Evolutionary conservation across 1,284 basidiomycete species (phyloP).

Genomic region (Fomitopsis betulina): DNA sequence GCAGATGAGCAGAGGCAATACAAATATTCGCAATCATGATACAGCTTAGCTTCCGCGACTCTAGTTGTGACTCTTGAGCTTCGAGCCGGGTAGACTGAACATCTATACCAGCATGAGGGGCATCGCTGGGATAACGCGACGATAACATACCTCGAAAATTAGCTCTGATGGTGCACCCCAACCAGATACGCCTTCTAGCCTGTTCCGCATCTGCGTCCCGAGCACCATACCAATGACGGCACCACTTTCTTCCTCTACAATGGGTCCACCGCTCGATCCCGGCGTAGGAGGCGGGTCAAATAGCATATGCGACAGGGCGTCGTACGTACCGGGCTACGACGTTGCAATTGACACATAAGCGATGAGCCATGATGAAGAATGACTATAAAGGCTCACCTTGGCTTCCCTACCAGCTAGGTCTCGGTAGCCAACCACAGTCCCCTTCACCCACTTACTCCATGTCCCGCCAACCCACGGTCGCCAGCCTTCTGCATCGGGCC

Average conservation of each 20-base stretch:
- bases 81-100: constrained; percentile 41
- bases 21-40: not conserved
- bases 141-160: constrained; percentile 52
- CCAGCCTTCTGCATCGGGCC: constrained; percentile 38
- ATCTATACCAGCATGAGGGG: constrained; percentile 31
- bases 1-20: not conserved
- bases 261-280: constrained; percentile 70
- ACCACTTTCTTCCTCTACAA: constrained; percentile 60
- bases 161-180: constrained; percentile 70
- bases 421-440: constrained; percentile 51
- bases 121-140: not conserved
- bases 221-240: constrained; percentile 68
- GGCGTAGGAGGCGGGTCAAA: constrained; percentile 56
- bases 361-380: not conserved
- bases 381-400: constrained; percentile 35
- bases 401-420: constrained; percentile 56
- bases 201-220: constrained; percentile 55
- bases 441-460: constrained; percentile 52
- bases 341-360: not conserved
- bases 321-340: constrained; percentile 63
- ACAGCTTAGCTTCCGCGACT: not conserved
- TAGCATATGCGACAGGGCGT: constrained; percentile 55
- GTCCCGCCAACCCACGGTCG: constrained; percentile 46
- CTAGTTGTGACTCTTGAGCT: constrained; percentile 16
- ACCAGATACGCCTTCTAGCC: constrained; percentile 53